Evolutionary conservation across 352 stramenopile genomes (phyloP).

Genomic region (Peronospora destructor): DNA sequence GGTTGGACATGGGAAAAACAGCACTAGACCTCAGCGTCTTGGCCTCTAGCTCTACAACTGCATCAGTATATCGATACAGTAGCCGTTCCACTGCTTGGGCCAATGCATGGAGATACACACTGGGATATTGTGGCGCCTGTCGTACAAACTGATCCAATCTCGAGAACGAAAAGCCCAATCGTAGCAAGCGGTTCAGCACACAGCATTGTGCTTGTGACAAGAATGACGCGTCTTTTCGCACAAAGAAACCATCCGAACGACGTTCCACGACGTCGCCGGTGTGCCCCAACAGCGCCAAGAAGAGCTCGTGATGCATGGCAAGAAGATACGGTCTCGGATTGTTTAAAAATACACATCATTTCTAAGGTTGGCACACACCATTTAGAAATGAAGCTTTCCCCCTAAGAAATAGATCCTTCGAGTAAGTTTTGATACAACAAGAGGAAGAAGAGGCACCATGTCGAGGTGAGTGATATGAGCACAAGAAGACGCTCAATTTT

Average conservation of each 20-base stretch:
- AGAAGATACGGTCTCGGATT: conserved; percentile 3
- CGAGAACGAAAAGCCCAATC: conserved; percentile 44
- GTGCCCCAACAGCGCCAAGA: conserved; percentile 65
- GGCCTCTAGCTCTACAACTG: conserved; percentile 45
- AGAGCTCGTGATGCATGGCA: conserved; percentile 72
- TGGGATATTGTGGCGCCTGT: conserved; percentile 20
- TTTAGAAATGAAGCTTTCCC: conserved; percentile 4
- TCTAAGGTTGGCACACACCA: background rate
- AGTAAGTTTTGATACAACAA: conserved; percentile 15
- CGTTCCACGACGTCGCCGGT: conserved; percentile 54
- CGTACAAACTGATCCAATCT: conserved; percentile 45
- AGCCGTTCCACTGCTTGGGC: conserved; percentile 48
- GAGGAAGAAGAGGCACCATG: conserved; percentile 21
- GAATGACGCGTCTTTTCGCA: conserved; percentile 37
- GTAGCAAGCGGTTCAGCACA: conserved; percentile 50
- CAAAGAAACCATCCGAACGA: conserved; percentile 50
- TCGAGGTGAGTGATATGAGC: conserved; percentile 29
- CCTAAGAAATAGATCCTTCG: conserved; percentile 27
- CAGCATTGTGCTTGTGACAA: conserved; percentile 43
- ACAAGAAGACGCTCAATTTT: background rate
- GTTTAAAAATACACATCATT: background rate
- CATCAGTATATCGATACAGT: conserved; percentile 47
- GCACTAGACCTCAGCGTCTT: conserved; percentile 36
- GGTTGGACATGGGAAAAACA: conserved; percentile 54
- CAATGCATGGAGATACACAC: conserved; percentile 52